Base-by-base conservation (phyloP, 129 eudicot species). In the Dittrichia graveolens region DNA sequence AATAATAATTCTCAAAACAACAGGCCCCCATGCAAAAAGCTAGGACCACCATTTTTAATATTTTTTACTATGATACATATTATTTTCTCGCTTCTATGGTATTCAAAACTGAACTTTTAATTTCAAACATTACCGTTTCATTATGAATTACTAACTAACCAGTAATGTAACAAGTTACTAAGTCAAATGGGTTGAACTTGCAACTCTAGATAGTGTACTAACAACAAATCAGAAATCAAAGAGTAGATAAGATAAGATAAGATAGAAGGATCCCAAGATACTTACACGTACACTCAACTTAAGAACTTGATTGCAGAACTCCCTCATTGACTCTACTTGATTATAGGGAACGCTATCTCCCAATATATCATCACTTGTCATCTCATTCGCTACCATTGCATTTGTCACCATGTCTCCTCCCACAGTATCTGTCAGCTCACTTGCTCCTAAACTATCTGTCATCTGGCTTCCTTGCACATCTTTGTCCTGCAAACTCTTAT, bases 341-440 rank as follows among this genome's bases (percentile, higher is more conserved):
- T 60, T 74, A 65, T 59, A 67, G 42, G 87, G 87, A 48, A 87
- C 88, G 0, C 56, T 14, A 73, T 84, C 92, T 74, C 92, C 92
- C 69, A 87, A 77, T 56, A 84, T 61, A 77, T 87, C 92, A 67
- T 87, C 92, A 76, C 65, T 87, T 57, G 85, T 84, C 90, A 85
- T 85, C 65, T 55, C 53, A 7, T 13, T 59, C 24, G 62, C 10
- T 60, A 6, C 61, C 69, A 54, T 37, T 61, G 43, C 48, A 67
- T 64, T 61, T 48, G 75, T 71, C 80, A 85, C 73, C 63, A 54
- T 58, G 42, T 3, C 62, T 14, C 43, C 12, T 61, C 16, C 71
- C 69, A 48, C 46, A 8, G 39, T 16, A 67, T 38, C 54, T 39
- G 73, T 63, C 82, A 85, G 80, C 62, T 67, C 68, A 48, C 40